Conservation (phyloP, 148 eudicot genomes). For the Heliamphora exappendiculata region DNA sequence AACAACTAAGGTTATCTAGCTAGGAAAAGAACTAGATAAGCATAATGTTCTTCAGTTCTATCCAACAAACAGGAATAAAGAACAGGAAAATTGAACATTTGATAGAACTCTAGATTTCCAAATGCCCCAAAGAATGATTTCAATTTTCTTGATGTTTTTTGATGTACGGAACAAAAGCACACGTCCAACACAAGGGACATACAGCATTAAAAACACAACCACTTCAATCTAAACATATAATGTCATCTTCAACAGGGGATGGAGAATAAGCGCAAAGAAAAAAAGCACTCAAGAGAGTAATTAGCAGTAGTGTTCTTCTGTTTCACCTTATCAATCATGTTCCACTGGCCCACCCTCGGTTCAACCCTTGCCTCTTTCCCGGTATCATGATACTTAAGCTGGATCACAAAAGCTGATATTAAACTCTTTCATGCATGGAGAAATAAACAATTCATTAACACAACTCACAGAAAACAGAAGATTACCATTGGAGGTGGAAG, state of each 20-base stretch:
- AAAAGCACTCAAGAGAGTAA: no score
- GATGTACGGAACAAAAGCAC: no score
- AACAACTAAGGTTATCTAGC: background rate
- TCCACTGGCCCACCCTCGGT: slow-evolving; percentile 78
- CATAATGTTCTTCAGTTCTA: no score
- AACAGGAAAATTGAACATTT: no score
- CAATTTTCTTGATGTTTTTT: background rate
- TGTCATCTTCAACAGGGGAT: no score
- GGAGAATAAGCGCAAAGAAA: no score
- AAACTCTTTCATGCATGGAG: background rate
- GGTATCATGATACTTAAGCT: slow-evolving; percentile 65
- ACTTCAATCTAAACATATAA: background rate
- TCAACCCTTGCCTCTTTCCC: no score
- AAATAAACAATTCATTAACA: background rate
- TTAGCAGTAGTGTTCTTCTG: no score
- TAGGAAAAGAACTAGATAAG: no score
- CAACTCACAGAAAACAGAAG: background rate
- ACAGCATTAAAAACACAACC: no score
- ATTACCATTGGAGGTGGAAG: slow-evolving; percentile 72
- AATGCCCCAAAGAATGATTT: background rate
- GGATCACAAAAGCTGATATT: background rate
- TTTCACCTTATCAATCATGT: slow-evolving; percentile 89
- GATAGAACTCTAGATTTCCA: no score
- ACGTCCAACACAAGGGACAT: background rate
- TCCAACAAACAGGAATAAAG: no score